Evolutionary conservation across 768 basidiomycete species (phyloP).

Genomic region (Kwoniella sp.): DNA sequence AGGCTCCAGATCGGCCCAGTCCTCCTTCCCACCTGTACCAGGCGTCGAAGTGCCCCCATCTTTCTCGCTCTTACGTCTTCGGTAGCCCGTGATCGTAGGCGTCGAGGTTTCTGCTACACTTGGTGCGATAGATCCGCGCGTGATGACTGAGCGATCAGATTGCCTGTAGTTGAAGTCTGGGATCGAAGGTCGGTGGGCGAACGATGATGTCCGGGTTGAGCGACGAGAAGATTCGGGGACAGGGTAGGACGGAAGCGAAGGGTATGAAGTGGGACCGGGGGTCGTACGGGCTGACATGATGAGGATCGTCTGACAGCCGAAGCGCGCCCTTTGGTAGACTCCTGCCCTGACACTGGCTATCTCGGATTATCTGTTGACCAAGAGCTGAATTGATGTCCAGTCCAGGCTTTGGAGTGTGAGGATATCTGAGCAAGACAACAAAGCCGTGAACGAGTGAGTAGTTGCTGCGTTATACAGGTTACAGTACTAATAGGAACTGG

Average conservation of each 20-base stretch:
- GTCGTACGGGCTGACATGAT: constrained; percentile 24
- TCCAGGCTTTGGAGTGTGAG: no score
- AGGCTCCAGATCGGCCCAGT: constrained; percentile 54
- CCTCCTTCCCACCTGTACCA: constrained; percentile 2
- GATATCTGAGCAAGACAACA: no score
- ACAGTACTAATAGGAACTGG: no score
- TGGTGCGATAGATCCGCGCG: constrained; percentile 15
- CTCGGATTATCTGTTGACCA: background rate
- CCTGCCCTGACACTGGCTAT: no score
- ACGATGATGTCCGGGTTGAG: constrained; percentile 10
- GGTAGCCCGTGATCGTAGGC: constrained; percentile 4
- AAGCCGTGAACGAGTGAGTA: no score
- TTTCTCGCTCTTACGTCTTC: constrained; percentile 9
- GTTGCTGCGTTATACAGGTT: no score
- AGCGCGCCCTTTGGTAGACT: no score
- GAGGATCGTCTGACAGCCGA: no score
- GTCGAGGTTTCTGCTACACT: constrained; percentile 14
- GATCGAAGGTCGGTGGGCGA: constrained; percentile 13
- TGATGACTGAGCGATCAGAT: background rate
- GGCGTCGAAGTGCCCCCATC: background rate
- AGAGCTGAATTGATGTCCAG: no score
- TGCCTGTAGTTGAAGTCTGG: background rate
- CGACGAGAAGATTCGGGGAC: constrained; percentile 21
- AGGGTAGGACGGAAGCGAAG: constrained; percentile 6
- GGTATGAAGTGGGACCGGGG: constrained; percentile 9